Evolutionary conservation across 345 rosid genomes (phyloP).

Genomic region (Linum lewisii): DNA sequence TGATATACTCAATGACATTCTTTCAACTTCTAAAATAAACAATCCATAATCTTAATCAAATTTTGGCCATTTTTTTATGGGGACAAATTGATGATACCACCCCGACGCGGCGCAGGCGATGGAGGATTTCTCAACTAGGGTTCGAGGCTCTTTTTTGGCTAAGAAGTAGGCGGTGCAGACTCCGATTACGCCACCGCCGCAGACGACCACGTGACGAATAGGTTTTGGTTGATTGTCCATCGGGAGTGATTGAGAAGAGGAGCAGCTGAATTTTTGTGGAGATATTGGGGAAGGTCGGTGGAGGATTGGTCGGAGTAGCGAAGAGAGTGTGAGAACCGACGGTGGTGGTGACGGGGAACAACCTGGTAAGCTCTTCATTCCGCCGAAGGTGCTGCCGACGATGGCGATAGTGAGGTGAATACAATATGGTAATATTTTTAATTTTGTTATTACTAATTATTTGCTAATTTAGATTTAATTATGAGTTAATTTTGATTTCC

Average conservation of each 20-base stretch:
- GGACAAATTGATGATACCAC: no score
- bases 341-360: not conserved
- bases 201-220: conserved; percentile 43
- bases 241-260: conserved; percentile 14
- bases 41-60: no score
- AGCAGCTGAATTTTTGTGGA: conserved; percentile 7
- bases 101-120: conserved; percentile 87
- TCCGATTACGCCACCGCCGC: conserved; percentile 84
- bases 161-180: conserved; percentile 86
- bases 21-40: no score
- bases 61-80: no score
- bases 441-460: no score
- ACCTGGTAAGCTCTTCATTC: no score
- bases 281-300: not conserved
- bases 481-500: no score
- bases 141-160: conserved; percentile 58
- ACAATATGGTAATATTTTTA: no score
- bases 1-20: no score
- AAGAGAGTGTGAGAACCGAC: not conserved
- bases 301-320: not conserved
- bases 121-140: conserved; percentile 67
- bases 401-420: no score
- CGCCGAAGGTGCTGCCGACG: no score
- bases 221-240: conserved; percentile 16
- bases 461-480: no score